Base-by-base conservation (phyloP, 352 stramenopile genomes). In the Globisporangium lucens region DNA sequence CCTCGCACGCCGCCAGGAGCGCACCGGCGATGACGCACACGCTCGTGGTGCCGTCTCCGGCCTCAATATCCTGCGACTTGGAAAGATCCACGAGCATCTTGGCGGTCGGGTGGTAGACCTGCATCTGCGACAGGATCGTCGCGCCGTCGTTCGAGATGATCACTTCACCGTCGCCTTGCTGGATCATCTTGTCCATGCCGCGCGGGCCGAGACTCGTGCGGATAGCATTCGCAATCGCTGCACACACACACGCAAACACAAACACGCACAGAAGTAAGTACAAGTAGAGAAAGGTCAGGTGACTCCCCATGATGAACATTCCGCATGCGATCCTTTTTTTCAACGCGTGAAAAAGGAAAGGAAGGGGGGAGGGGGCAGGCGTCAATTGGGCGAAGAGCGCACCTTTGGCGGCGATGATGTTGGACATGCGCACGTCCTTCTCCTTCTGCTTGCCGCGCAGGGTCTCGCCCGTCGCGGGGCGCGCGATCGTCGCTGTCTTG, bases 161-260 rank as follows among this genome's bases (percentile, higher is more conserved):
- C 53, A 99, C 98, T 74, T 99, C 97, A 60, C 97, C 97, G 71
- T 99, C 95, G 63, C 90, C 89, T 61, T 98, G 89, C 78, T 99
- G 93, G 76, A 99, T 98, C 82, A 99, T 98, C 87, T 99, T 99
- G 89, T 99, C 98, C 97, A 99, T 99, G 55, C 98, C 98, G 24
- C 97, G 90, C 10, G 98, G 98, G 0, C 98, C 98, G 27, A 99
- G 85, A 65, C 93, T 99, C 66, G 98, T 99, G 64, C 97, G 92
- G 71, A 99, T 97, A 41, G 97, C 96, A 79, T 99, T 98, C 8
- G 98, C 97, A 15, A 99, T 98, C 29, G 97, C 97, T 95, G 51
- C 3, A 66, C 22, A n/a, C n/a, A 30, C 33, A 17, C n/a, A 24
- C 24, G 0, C 24, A 24, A n/a, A 51, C 33, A 61, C 3, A 38